Evolutionary conservation across 2,329 filamentous ascomycete genomes (phyloP).

Genomic region (Didymella sp.): DNA sequence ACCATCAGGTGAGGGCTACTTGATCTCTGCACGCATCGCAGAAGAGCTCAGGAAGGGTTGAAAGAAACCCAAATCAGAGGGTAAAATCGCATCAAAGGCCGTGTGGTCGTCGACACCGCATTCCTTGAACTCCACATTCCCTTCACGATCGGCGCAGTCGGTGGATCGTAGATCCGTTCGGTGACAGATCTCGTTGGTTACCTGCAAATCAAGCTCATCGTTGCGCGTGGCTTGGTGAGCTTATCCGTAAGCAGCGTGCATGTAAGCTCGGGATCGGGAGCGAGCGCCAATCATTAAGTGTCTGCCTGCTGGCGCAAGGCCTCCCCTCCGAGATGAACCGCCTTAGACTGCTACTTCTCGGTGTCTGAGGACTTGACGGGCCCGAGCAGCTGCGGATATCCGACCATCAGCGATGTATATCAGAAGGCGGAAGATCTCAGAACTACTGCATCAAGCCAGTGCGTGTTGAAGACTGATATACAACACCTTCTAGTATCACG

Average conservation of each 20-base stretch:
- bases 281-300: not conserved
- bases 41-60: not conserved
- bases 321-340: not conserved
- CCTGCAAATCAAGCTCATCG: conserved; percentile 1
- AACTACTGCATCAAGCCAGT: not conserved
- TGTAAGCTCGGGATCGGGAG: conserved; percentile 2
- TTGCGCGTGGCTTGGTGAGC: not conserved
- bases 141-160: conserved; percentile 5
- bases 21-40: not conserved
- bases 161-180: not conserved
- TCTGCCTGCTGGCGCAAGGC: conserved; percentile 2
- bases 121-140: not conserved
- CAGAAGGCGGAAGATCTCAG: not conserved
- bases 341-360: not conserved
- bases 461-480: not conserved
- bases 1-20: not conserved
- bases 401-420: conserved; percentile 5
- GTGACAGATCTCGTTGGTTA: not conserved
- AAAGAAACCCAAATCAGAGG: not conserved
- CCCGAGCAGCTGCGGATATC: not conserved
- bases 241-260: conserved; percentile 8
- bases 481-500: not conserved
- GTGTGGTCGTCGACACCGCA: not conserved
- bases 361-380: conserved; percentile 4
- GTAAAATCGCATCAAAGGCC: not conserved